Evolutionary conservation across 2,329 filamentous ascomycete genomes (phyloP), one percentile per base, ranked within the genome.

Genomic region (Periconia sp.): DNA sequence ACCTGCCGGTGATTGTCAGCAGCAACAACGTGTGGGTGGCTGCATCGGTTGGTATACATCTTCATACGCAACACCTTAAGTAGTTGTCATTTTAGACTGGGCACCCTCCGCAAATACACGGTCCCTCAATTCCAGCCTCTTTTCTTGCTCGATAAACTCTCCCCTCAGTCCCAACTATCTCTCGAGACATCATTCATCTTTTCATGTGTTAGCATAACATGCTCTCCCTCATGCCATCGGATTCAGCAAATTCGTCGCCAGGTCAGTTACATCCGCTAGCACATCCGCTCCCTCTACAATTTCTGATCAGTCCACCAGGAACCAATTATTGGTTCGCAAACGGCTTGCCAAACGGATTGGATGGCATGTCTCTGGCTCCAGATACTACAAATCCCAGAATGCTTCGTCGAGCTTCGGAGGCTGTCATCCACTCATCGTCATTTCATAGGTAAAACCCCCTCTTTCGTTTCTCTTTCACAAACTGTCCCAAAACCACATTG

Each of bases 161-260:
- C 5, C 33, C 15, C 33, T 37, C 15, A 5, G 11, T 37, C 15
- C 52, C 59, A 27, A 27, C 57, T 51, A 55, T 54, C 49, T 50
- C 50, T 53, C 53, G 53, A 62, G 60, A 63, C 61, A 65, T 53
- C 51, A 54, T 55, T 60, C 59, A 37, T 57, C 53, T 49, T 55
- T 57, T 57, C 59, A 60, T 55, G 57, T 23, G 46, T 52, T 56
- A 53, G 45, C 57, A 43, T 54, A 59, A 66, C 54, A 73, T 73
- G 70, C 62, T 72, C 53, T 69, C 66, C 63, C 61, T 69, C 66
- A 73, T 72, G 70, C 65, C 68, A 69, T 59, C 68, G 57, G 66
- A 68, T 61, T 61, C 66, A 41, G 60, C 64, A 56, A 68, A 70
- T 52, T 66, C 68, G 47, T 66, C 68, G 54, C 65, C 68, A 55